Base-by-base conservation (phyloP, 2,329 filamentous ascomycete genomes). In the Parastagonospora avenae region DNA sequence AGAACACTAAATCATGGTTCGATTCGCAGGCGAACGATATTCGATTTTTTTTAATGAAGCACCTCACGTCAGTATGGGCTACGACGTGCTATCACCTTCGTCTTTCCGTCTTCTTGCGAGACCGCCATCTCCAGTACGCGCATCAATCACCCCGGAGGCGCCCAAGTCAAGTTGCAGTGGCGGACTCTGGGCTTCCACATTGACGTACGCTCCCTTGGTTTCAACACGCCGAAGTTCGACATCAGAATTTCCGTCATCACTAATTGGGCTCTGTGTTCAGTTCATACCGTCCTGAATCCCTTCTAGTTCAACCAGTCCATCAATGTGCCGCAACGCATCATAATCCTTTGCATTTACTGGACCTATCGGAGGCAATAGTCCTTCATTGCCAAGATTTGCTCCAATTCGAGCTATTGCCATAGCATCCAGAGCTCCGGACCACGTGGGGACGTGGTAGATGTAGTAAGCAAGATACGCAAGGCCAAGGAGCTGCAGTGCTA, bases 361-460 rank as follows among this genome's bases (percentile, higher is more conserved):
- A 8, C 42, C 30, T 19, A 35, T 28, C 14, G 42, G 31, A 7
- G 16, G 24, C 31, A 28, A 19, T 24, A 44, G 15, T n/a, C 36
- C 42, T 28, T 44, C 7, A 10, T 36, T 15, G 12, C 19, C 31
- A 14, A 44, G 15, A 28, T 19, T 36, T 11, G 42, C 42, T 35
- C 42, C 42, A 14, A 52, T 55, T 1, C 42, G 33, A 11, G 52
- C 51, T 27, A 54, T 41, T 8, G 54, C 42, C 12, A 52, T 37
- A 2, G 48, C 51, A 37, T 57, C 48, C 10, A 52, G 48, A 14
- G 45, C 19, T 9, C 28, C 36, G 7, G 50, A 50, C 54, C 50
- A 53, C 9, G 54, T 50, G 7, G 54, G 54, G 9, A 52, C 46
- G 2, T 42, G 44, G 31, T 46, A 46, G 27, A 52, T 55, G 42